phyloP scores from a whole-genome alignment of 192 early-diverging fungal species.

The Dimargaris xerosporica region DNA sequence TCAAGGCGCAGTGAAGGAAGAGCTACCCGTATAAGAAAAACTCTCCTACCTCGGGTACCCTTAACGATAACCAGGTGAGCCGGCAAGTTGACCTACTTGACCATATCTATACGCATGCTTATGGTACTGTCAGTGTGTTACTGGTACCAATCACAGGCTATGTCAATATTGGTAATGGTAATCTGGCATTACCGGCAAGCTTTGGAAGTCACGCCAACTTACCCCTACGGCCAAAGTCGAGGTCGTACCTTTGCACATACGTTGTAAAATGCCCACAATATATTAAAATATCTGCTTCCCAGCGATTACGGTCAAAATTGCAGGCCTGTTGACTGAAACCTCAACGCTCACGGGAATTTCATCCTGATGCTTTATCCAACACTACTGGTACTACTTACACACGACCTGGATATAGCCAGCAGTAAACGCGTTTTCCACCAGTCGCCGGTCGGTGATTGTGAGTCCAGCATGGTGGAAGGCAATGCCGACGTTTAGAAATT shows the following conservation, averaged over 20 bases:
- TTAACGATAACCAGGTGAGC: slow-evolving; percentile 58
- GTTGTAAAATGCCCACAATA: background rate
- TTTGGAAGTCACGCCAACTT: no score
- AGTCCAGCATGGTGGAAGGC: slow-evolving; percentile 58
- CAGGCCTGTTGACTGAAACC: no score
- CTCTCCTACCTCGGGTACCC: slow-evolving; percentile 32
- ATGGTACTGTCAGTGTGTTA: no score
- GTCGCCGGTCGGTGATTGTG: slow-evolving; percentile 18
- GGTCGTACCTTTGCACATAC: slow-evolving; percentile 35
- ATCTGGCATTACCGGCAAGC: no score
- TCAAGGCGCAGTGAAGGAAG: no score
- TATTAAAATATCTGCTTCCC: background rate
- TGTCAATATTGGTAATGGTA: no score
- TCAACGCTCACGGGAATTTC: no score
- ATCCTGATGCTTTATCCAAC: no score
- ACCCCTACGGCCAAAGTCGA: slow-evolving; percentile 56
- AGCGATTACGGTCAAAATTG: no score
- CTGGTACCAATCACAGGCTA: no score
- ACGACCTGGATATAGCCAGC: slow-evolving; percentile 33
- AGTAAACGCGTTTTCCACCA: slow-evolving; percentile 38
- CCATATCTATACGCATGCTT: no score
- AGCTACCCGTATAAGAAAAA: no score
- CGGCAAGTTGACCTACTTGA: slow-evolving; percentile 61
- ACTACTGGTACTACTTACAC: slow-evolving; percentile 37
- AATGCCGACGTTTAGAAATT: slow-evolving; percentile 36